Conservation (phyloP, 441 rosid species). For the Gossypium schwendimanii region DNA sequence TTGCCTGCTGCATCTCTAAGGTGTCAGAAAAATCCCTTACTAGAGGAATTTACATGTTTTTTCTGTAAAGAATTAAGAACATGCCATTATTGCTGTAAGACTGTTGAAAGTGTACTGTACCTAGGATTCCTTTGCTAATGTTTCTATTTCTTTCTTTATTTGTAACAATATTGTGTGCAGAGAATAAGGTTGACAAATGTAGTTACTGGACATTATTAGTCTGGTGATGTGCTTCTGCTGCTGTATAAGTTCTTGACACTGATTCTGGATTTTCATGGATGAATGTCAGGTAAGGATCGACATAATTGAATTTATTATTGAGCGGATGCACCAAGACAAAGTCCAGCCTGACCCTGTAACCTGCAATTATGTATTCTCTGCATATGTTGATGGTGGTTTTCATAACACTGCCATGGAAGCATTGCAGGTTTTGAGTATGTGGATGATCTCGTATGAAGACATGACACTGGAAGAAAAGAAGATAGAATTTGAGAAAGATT, state of each 20-base stretch:
- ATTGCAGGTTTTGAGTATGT: slow-evolving; percentile 61
- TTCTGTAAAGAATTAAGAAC: neutral
- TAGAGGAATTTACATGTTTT: neutral
- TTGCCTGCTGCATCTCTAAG: neutral
- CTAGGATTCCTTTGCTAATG: neutral
- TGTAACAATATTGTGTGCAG: neutral
- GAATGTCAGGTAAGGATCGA: slow-evolving; percentile 51
- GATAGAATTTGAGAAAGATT: slow-evolving; percentile 42
- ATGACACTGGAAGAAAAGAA: slow-evolving; percentile 33
- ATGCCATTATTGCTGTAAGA: neutral
- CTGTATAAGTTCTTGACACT: slow-evolving; percentile 2
- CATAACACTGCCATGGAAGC: slow-evolving; percentile 58
- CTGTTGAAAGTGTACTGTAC: neutral
- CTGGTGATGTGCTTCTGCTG: neutral
- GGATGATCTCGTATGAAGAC: slow-evolving; percentile 51
- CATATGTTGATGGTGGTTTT: slow-evolving; percentile 43
- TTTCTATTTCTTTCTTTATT: neutral
- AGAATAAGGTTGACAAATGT: neutral
- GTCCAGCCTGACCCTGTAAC: slow-evolving; percentile 69
- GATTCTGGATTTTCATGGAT: neutral
- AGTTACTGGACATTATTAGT: neutral
- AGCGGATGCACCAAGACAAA: slow-evolving; percentile 50
- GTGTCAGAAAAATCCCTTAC: neutral
- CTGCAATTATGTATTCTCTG: slow-evolving; percentile 46
- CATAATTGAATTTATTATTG: slow-evolving; percentile 53